Evolutionary conservation across 1,139 yeast genomes (phyloP), one percentile per base, ranked within the genome.

Genomic region (Pichia sp.): DNA sequence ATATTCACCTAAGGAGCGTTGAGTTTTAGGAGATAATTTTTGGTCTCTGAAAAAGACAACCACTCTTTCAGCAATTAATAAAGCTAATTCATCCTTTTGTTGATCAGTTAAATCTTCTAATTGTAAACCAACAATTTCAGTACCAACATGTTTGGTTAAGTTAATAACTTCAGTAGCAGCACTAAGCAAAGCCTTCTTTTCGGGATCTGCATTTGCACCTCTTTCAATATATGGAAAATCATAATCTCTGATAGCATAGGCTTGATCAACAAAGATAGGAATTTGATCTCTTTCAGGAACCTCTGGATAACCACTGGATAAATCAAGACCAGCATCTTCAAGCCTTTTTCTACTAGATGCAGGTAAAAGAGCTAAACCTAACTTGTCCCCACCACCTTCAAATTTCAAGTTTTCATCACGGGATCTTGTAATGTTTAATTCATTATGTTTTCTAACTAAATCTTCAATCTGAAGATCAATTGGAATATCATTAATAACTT

Each of bases 241-340:
- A 22, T 8, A 8, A 22, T 31, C 34, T 31, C 34, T 31, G 11
- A 31, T 31, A 20, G 34, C 34, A 22, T 22, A n/a, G 6, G 62
- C 76, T 60, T 64, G 71, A 68, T 55, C 72, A 70, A 74, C 72
- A 37, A 46, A 55, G 35, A 53, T 30, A 20, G 57, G 58, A 37
- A 52, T 46, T 27, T 47, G 32, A 0, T 39, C 27, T 43, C 46
- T 44, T 11, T 54, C 49, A 20, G 71, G 68, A 44, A 67, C 55
- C 37, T 59, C 64, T 24, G 76, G 75, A 52, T 71, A 71, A 3
- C 75, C 76, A 41, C 61, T 50, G 5, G 70, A 59, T 9, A 69
- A 48, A 49, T 71, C 74, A 43, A 71, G 54, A 20, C 68, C 68
- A 42, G 63, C 63, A 33, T 61, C 66, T 34, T 58, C 65, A 31